Evolutionary conservation across 2,329 filamentous ascomycete species (phyloP).

Genomic region (Colletotrichum plurivorum): DNA sequence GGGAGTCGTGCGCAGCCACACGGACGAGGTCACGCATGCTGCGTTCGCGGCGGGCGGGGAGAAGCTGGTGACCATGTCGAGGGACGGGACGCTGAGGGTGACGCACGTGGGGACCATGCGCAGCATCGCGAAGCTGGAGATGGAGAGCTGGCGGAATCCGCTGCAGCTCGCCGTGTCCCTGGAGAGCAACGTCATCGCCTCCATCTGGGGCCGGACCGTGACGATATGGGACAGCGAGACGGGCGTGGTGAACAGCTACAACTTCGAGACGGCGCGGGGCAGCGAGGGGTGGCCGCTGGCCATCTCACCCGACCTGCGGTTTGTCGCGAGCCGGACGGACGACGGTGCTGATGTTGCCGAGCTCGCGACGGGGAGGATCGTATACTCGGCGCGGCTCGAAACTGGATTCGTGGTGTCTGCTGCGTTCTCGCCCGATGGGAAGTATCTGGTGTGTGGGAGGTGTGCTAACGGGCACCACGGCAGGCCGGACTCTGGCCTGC

Average conservation of each 20-base stretch:
- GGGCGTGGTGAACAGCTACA: slow-evolving; percentile 31
- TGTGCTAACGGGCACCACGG: slow-evolving; percentile 30
- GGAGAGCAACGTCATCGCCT: not conserved
- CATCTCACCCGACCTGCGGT: slow-evolving; percentile 32
- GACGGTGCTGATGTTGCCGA: slow-evolving; percentile 37
- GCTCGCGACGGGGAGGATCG: slow-evolving; percentile 29
- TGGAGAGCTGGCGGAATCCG: slow-evolving; percentile 36
- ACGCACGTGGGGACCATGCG: slow-evolving; percentile 23
- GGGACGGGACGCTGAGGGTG: slow-evolving; percentile 35
- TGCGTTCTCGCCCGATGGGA: slow-evolving; percentile 18
- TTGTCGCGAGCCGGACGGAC: slow-evolving; percentile 35
- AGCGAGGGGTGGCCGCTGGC: slow-evolving; percentile 38
- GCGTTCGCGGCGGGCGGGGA: slow-evolving; percentile 33
- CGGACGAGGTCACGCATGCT: slow-evolving; percentile 38
- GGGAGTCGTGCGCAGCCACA: slow-evolving; percentile 36
- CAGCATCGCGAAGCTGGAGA: slow-evolving; percentile 35
- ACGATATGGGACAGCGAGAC: slow-evolving; percentile 35
- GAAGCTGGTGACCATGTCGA: slow-evolving; percentile 26
- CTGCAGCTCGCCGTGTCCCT: slow-evolving; percentile 29
- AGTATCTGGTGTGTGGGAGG: slow-evolving; percentile 22
- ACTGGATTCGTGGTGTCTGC: slow-evolving; percentile 35
- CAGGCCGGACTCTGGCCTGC: slow-evolving; percentile 23
- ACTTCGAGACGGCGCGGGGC: slow-evolving; percentile 26
- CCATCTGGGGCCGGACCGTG: slow-evolving; percentile 36
- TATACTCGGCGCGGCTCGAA: slow-evolving; percentile 31